Conservation (phyloP, 176 grass and related monocot genomes). For the maize (Zea mays) region Zm-B73-REFERENCE-NAM-5.0 NC_050096.1:100001-100500, state of each 20-base stretch:
- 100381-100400: neutral
- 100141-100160: slow-evolving; percentile 2
- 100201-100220: slow-evolving; percentile 51
- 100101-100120: slow-evolving; percentile 98
- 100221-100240: neutral
- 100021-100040: slow-evolving; percentile 90
- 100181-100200: slow-evolving; percentile 89
- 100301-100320: neutral
- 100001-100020: slow-evolving; percentile 94
- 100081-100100: slow-evolving; percentile 75
- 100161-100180: neutral
- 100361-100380: neutral
- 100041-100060: slow-evolving; percentile 87
- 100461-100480: neutral
- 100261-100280: neutral
- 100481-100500: neutral
- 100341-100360: neutral
- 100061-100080: slow-evolving; percentile 73
- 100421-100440: neutral
- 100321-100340: neutral
- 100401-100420: neutral
- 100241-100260: neutral
- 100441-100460: neutral
- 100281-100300: neutral
- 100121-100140: slow-evolving; percentile 76